These are phyloP conservation scores for Trametes sp. DNA, from an alignment of 1,284 basidiomycete genomes.

Conservation along the genomic window DNA sequence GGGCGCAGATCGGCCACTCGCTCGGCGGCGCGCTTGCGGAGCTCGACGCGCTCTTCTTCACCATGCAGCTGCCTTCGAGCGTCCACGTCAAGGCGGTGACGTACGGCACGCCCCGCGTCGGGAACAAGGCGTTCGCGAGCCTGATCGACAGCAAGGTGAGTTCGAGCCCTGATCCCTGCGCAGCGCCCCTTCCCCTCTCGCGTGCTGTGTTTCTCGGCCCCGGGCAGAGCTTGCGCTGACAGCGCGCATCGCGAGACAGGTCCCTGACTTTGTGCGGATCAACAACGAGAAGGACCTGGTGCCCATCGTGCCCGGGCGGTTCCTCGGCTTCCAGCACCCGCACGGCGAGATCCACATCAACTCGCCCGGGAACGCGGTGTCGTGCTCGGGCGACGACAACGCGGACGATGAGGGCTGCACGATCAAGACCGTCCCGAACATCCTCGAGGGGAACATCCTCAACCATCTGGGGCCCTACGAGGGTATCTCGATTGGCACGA, in stretches of 20 bases:
- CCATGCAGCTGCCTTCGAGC: constrained; percentile 44
- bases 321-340: constrained; percentile 49
- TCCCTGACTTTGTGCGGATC: constrained; percentile 45
- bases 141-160: constrained; percentile 43
- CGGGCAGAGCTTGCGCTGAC: too few relatives aligned
- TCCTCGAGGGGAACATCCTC: constrained; percentile 51
- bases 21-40: constrained; percentile 50
- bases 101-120: constrained; percentile 50
- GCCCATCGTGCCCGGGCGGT: constrained; percentile 50
- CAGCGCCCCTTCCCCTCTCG: too few relatives aligned
- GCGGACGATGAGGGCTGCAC: constrained; percentile 55
- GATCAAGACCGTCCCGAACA: constrained; percentile 52
- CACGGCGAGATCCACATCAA: constrained; percentile 48
- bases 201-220: too few relatives aligned
- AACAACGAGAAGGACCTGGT: constrained; percentile 49
- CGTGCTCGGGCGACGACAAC: constrained; percentile 53
- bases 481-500: constrained; percentile 58
- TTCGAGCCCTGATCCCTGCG: neutral
- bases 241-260: constrained; percentile 23
- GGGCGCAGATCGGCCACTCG: constrained; percentile 47
- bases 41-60: constrained; percentile 48
- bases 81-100: constrained; percentile 47
- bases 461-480: constrained; percentile 65
- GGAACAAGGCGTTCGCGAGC: constrained; percentile 43
- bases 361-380: constrained; percentile 38